phyloP scores from a whole-genome alignment of 2,329 filamentous ascomycete genomes.

The Herpotrichia juniperi region DNA sequence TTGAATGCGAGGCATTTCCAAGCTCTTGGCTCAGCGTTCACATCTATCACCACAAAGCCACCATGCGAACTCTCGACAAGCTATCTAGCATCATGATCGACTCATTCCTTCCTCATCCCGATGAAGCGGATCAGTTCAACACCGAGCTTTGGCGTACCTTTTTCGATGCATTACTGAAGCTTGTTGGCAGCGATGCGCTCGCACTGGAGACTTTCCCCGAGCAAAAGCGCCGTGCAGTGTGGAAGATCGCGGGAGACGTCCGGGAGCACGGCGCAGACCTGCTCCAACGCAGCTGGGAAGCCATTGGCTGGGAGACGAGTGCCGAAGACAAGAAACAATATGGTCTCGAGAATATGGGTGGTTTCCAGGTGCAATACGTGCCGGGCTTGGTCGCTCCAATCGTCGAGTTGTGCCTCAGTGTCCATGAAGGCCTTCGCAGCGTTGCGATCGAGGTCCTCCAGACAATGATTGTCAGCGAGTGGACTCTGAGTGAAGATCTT shows the following conservation, averaged over 20 bases:
- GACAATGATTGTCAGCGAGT: conserved; percentile 98
- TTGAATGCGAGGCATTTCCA: conserved; percentile 89
- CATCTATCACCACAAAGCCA: conserved; percentile 90
- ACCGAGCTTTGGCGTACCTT: conserved; percentile 94
- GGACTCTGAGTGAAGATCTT: conserved; percentile 92
- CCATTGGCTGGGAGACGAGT: conserved; percentile 93
- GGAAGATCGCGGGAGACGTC: conserved; percentile 98
- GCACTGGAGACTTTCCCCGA: conserved; percentile 96
- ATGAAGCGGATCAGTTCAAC: conserved; percentile 90
- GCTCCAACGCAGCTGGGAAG: conserved; percentile 85
- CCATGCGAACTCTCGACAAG: conserved; percentile 84
- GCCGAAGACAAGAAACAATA: conserved; percentile 79
- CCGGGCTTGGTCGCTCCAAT: conserved; percentile 89
- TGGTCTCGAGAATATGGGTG: conserved; percentile 82
- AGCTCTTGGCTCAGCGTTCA: conserved; percentile 88
- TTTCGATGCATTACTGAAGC: conserved; percentile 85
- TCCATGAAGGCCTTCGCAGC: conserved; percentile 86
- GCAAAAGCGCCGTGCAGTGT: conserved; percentile 93
- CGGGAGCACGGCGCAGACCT: conserved; percentile 89
- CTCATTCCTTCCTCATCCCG: conserved; percentile 82
- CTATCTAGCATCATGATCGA: conserved; percentile 81
- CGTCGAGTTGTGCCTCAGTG: conserved; percentile 90
- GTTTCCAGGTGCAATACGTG: conserved; percentile 98
- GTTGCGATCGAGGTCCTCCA: conserved; percentile 94
- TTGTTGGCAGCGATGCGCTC: conserved; percentile 86